These are phyloP conservation scores for Hypomyces perniciosus DNA, from an alignment of 2,329 filamentous ascomycete species.

Conservation along the genomic window DNA sequence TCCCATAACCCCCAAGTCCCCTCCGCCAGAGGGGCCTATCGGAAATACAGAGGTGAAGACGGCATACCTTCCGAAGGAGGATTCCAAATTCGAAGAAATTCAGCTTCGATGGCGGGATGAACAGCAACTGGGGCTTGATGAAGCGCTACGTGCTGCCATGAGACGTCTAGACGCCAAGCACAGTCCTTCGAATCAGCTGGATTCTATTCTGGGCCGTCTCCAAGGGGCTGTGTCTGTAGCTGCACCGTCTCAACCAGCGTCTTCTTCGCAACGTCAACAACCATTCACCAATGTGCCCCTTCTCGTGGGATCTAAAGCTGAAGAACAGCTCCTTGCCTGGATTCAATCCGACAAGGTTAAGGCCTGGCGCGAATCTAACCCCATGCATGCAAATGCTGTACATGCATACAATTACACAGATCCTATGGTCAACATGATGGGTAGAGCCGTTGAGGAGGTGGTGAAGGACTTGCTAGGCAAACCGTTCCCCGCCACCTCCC, in stretches of 20 bases:
- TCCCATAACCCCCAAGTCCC: constrained; percentile 51
- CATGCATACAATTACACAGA: constrained; percentile 37
- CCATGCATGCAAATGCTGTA: constrained; percentile 28
- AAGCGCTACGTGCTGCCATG: constrained; percentile 37
- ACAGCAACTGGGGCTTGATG: constrained; percentile 37
- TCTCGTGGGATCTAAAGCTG: constrained; percentile 28
- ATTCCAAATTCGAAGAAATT: constrained; percentile 41
- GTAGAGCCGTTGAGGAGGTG: constrained; percentile 37
- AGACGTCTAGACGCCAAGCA: constrained; percentile 36
- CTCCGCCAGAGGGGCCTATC: constrained; percentile 30
- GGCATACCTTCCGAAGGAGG: constrained; percentile 33
- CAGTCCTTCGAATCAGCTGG: constrained; percentile 31
- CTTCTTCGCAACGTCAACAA: constrained; percentile 8
- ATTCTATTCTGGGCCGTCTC: constrained; percentile 35
- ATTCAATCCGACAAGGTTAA: constrained; percentile 39
- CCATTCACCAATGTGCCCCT: constrained; percentile 24
- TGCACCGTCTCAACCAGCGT: constrained; percentile 13
- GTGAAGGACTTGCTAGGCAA: constrained; percentile 38
- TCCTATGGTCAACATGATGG: constrained; percentile 36
- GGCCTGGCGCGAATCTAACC: constrained; percentile 38
- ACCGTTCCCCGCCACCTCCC: constrained; percentile 44
- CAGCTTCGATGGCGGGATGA: constrained; percentile 44
- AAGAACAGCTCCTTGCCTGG: constrained; percentile 37
- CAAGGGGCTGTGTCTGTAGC: constrained; percentile 18
- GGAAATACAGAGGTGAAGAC: constrained; percentile 23